Base-by-base conservation (phyloP, 805 yeast species). In the Candida nemodendra region DNA sequence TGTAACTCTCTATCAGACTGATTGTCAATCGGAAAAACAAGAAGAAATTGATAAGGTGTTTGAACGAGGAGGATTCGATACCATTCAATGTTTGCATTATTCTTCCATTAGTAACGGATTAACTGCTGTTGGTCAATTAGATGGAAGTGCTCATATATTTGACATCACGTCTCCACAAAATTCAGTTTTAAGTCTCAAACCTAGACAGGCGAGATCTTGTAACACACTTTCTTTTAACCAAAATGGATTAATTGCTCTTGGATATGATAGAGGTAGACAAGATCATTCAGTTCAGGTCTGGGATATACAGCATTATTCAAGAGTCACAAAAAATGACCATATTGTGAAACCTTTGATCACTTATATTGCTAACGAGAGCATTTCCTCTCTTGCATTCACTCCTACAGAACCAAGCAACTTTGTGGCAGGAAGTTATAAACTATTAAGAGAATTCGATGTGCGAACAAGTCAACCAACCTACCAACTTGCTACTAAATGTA, bases 261-360 rank as follows among this genome's bases (percentile, higher is more conserved):
- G 95, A 1, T 72, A 81, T 41, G 96, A 88, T 45, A 76, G 86
- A 47, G 81, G 83, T 15, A 70, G 89, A 36, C 85, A 78, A 46
- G 95, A 85, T 50, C 76, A 78, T 41, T 80, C 91, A 16, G 63
- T 90, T 30, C 84, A 84, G 47, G 69, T 90, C 4, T 90, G 93
- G 90, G 88, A 87, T 55, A 68, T 85, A 3, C 77, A 75, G 38
- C 79, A 79, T 48, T 82, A 78, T 44, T 65, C 76, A 1, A 60
- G 68, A 32, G 59, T 59, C 30, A 65, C 71, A 35, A 67, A 67
- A 16, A 72, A 71, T 41, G 76, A 75, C 23, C 77, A 75, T 36
- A 63, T 74, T 2, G 67, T 69, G n/a, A 68, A 72, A 37, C 81
- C 86, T 4, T 60, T 76, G 7, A 66, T 70, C 33, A 70, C 83